These are phyloP conservation scores for Bipolaris victoriae DNA, from an alignment of 2,329 filamentous ascomycete genomes.

Conservation along the genomic window DNA sequence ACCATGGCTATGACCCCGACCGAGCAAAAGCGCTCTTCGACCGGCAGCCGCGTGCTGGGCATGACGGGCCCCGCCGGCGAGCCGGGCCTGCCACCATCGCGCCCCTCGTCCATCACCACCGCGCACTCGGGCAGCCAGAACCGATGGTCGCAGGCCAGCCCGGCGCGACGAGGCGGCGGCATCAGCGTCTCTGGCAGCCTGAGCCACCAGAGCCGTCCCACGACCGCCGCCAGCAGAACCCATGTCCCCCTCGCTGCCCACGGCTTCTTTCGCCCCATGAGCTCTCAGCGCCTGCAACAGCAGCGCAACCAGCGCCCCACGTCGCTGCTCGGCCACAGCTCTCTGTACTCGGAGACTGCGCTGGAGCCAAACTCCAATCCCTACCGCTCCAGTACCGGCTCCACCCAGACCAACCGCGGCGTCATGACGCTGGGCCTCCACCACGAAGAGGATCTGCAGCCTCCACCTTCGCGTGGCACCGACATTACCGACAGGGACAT, in stretches of 20 bases:
- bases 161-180: constrained; percentile 61
- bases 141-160: constrained; percentile 61
- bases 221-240: constrained; percentile 75
- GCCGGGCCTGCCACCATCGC: constrained; percentile 55
- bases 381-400: constrained; percentile 49
- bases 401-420: constrained; percentile 42
- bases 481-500: constrained; percentile 78
- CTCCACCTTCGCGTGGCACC: constrained; percentile 75
- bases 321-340: constrained; percentile 44
- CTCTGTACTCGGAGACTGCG: constrained; percentile 40
- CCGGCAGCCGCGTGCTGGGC: constrained; percentile 45
- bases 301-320: constrained; percentile 71
- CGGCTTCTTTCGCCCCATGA: constrained; percentile 96
- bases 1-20: constrained; percentile 43
- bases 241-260: constrained; percentile 90
- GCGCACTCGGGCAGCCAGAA: constrained; percentile 49
- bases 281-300: constrained; percentile 89
- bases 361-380: constrained; percentile 42
- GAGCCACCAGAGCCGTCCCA: constrained; percentile 54
- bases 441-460: constrained; percentile 46
- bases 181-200: constrained; percentile 54
- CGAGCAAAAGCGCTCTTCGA: constrained; percentile 42
- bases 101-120: constrained; percentile 53
- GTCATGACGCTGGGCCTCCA: constrained; percentile 41
- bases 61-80: constrained; percentile 49